Conservation (phyloP, 2,329 filamentous ascomycete genomes). For the Ophiostoma sp. region DNA sequence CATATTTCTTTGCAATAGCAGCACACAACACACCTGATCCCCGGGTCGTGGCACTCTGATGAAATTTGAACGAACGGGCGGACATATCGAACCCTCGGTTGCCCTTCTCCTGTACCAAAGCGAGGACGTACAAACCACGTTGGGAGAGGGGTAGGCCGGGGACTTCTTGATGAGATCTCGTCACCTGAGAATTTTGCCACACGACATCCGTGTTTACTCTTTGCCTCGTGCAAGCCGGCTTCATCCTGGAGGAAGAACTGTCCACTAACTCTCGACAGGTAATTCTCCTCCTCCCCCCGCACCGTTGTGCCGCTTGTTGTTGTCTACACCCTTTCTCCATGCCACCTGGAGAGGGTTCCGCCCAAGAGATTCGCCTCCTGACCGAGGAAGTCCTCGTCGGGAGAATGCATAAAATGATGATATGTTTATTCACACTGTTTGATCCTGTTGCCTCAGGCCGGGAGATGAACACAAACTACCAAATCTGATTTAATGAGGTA, state of each 20-base stretch:
- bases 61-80: conserved; percentile 66
- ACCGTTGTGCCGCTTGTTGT: background rate
- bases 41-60: conserved; percentile 42
- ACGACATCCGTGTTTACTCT: conserved; percentile 18
- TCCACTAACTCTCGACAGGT: conserved; percentile 27
- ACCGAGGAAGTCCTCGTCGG: background rate
- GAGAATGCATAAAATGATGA: conserved; percentile 44
- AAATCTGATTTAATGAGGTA: conserved; percentile 52
- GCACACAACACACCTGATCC: conserved; percentile 16
- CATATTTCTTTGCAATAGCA: conserved; percentile 8
- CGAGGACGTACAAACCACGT: conserved; percentile 59
- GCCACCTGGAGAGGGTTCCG: background rate
- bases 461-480: conserved; percentile 49
- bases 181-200: conserved; percentile 47
- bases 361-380: conserved; percentile 4
- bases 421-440: conserved; percentile 57
- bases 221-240: background rate
- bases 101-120: conserved; percentile 44
- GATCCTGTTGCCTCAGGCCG: conserved; percentile 39
- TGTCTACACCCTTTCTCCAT: background rate
- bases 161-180: conserved; percentile 61
- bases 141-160: conserved; percentile 40
- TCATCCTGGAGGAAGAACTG: background rate
- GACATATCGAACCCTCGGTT: conserved; percentile 55
- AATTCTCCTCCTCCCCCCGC: conserved; percentile 23